Evolutionary conservation across 192 early-diverging fungal species (phyloP), one percentile per base, ranked within the genome.

Genomic region (Haplosporangium gracile): DNA sequence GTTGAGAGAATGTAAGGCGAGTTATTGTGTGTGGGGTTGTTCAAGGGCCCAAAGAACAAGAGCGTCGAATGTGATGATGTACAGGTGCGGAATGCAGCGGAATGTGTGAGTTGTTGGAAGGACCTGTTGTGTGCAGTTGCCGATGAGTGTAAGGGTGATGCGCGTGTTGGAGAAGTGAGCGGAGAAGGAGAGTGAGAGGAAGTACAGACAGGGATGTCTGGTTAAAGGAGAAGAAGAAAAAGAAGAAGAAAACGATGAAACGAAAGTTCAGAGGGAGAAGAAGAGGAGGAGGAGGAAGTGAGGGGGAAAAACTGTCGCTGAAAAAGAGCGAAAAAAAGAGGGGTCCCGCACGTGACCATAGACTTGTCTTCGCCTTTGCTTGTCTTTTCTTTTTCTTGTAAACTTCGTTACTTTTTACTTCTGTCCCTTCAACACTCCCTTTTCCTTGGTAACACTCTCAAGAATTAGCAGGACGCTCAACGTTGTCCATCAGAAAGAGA

Each of bases 131-230:
- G 68, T 53, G 63, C 36, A 22, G 38, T 2, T 47, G 60, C 45
- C 38, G 60, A 65, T 26, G n/a, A 11, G 29, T 9, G 11, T 11
- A 26, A 5, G 55, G 60, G 60, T 29, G 60, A 65, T 65, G 60
- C 8, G 55, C 8, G 55, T 60, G n/a, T 24, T 53, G 72, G 26
- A 40, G 15, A 34, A 42, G 24, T 40, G 29, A 45, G 53, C 11
- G 26, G 13, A 32, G 70, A 24, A 49, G 60, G 38, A 49, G 4
- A 51, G 15, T 15, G 57, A 73, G 49, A 22, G 26, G 42, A 16
- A 20, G 10, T 39, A 47, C 40, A 47, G 77, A 78, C 47, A 70
- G 57, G 63, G 45, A 60, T 57, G 74, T 38, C 16, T 20, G n/a
- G 36, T 11, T 24, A 71, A 16, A 51, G 32, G 13, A 24, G 29